Evolutionary conservation across 2,329 filamentous ascomycete genomes (phyloP).

Genomic region (Sporothrix mexicana): DNA sequence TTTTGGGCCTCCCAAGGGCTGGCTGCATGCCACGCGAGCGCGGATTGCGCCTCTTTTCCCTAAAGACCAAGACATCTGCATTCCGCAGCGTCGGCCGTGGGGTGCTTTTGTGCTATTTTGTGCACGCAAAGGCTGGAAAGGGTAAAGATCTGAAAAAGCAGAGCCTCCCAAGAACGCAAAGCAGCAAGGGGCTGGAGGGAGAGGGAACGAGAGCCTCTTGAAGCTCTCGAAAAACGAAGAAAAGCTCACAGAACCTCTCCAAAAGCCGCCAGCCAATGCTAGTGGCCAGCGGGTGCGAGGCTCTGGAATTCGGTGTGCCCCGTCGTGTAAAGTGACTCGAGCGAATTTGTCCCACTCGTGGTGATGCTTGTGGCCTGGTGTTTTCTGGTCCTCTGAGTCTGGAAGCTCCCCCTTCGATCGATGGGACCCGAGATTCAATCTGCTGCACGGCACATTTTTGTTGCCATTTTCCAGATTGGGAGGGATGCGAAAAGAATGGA

Average conservation of each 20-base stretch:
- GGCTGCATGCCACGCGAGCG: slow-evolving; percentile 29
- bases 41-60: slow-evolving; percentile 22
- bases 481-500: slow-evolving; percentile 26
- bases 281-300: slow-evolving; percentile 20
- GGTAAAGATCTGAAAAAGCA: slow-evolving; percentile 5
- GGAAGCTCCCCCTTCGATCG: neutral
- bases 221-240: neutral
- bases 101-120: neutral
- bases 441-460: slow-evolving; percentile 20
- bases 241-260: neutral
- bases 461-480: slow-evolving; percentile 15
- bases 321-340: neutral
- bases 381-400: neutral
- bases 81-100: slow-evolving; percentile 22
- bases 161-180: slow-evolving; percentile 6
- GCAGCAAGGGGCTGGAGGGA: slow-evolving; percentile 31
- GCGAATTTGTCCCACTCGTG: neutral
- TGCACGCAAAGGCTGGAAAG: neutral
- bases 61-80: slow-evolving; percentile 6
- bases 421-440: slow-evolving; percentile 16
- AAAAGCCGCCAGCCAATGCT: neutral
- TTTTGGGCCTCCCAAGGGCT: slow-evolving; percentile 29
- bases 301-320: slow-evolving; percentile 29
- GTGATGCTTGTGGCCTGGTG: neutral
- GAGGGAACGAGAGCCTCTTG: neutral